These are phyloP conservation scores for Deuterostichococcus epilithicus DNA, from an alignment of 139 green algal species.

Conservation along the genomic window DNA sequence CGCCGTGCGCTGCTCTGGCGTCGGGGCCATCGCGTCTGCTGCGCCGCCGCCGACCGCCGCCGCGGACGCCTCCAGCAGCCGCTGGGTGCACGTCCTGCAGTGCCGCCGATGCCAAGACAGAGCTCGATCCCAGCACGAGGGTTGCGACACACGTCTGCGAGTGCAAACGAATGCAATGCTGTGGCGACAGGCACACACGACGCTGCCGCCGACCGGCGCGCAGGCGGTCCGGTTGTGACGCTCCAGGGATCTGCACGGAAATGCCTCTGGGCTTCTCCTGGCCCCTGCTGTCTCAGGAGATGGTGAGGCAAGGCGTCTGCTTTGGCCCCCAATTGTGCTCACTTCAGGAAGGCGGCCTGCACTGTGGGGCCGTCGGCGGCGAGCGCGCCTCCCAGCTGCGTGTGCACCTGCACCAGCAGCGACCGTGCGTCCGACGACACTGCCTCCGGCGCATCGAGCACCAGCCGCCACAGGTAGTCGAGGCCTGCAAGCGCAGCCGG, in stretches of 20 bases:
- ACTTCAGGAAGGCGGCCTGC: neutral
- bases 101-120: neutral
- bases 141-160: too few relatives aligned
- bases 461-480: conserved; percentile 49
- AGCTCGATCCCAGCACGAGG: neutral
- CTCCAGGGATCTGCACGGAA: neutral
- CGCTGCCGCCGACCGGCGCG: too few relatives aligned
- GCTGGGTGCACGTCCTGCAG: neutral
- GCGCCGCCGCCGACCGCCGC: too few relatives aligned
- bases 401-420: conserved; percentile 20
- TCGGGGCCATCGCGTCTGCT: neutral
- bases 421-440: conserved; percentile 15
- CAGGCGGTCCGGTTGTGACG: too few relatives aligned
- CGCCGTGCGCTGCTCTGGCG: neutral
- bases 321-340: neutral
- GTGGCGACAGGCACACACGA: neutral
- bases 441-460: conserved; percentile 20
- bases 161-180: neutral
- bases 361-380: neutral
- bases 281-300: too few relatives aligned
- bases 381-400: neutral
- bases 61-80: neutral
- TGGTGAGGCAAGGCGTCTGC: neutral
- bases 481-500: conserved; percentile 27
- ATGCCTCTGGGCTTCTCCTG: neutral